Base-by-base conservation (phyloP, 495 filamentous ascomycete genomes). In the Aspergillus ostianus region DNA sequence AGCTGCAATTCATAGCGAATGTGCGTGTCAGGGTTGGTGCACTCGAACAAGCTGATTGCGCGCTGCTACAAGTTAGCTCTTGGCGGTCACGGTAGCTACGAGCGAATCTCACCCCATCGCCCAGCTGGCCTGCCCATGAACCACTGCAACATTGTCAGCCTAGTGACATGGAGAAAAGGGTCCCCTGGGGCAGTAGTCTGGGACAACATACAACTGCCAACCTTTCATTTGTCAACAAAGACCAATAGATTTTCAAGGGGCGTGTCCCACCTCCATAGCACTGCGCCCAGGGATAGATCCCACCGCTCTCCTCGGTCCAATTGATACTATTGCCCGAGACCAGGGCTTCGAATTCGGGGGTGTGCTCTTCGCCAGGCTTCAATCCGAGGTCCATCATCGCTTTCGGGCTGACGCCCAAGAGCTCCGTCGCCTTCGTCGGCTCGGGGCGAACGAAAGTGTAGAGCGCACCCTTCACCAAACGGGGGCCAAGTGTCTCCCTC, bases 261-360 rank as follows among this genome's bases (percentile, higher is more conserved):
- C 10, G 36, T 17, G 4, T 20, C 69, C 61, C 59, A 78, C 93
- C 94, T 57, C 94, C 94, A 74, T 98, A 98, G 70, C 93, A 97
- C 74, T 97, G 93, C 36, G 95, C 92, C 94, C 94, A 98, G 13
- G 94, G 95, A 69, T 98, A 97, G 41, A 93, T 85, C 5, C 83
- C 81, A 64, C 88, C 75, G 69, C 82, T 81, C 46, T 86, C 85
- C 57, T 84, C 74, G 17, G 67, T 70, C 74, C 82, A 82, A 44
- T 82, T 72, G 58, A 95, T 80, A 65, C 85, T 85, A 69, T 97
- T 97, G 3, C 94, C 94, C 0, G 87, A 83, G 18, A 93, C 88
- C 6, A 89, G 77, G 9, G 84, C 77, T 61, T 85, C 81, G 77
- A 98, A 98, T 9, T 90, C 86, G n/a, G 86, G 73, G 2, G 82